A percentile compares a stretch with the other conserved stretches of the same genome.
phyloP scores from a whole-genome alignment of 2,329 filamentous ascomycete genomes.

The Trichoderma asperellum region DNA sequence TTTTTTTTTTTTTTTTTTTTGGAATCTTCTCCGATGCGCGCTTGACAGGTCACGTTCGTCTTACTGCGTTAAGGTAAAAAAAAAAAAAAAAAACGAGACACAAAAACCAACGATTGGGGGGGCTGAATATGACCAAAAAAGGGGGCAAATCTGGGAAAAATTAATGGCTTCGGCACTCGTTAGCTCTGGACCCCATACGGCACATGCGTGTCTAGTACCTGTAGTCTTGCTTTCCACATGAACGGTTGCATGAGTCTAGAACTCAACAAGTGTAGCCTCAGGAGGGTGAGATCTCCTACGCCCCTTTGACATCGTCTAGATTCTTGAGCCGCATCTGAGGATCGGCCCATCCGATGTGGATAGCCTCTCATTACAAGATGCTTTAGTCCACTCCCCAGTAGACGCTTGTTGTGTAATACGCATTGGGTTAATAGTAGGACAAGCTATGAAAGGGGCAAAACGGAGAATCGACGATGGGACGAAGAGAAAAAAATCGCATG shows the following conservation, averaged over 20 bases:
- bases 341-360: slow-evolving; percentile 6
- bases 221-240: not conserved
- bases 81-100: not conserved
- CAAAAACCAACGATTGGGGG: not conserved
- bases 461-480: not conserved
- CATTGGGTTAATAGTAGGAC: not conserved
- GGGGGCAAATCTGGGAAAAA: not conserved
- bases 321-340: slow-evolving; percentile 18
- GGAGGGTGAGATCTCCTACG: not conserved
- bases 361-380: too few species aligned
- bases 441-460: not conserved
- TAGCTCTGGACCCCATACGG: not conserved
- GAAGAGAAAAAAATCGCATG: slow-evolving; percentile 9
- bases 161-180: not conserved
- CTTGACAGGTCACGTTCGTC: slow-evolving; percentile 12
- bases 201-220: not conserved
- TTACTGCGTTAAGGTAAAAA: not conserved
- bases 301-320: slow-evolving; percentile 7
- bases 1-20: not conserved
- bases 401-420: not conserved
- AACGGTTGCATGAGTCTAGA: not conserved
- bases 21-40: slow-evolving; percentile 10
- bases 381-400: not conserved
- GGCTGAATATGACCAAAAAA: not conserved
- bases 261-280: not conserved